Percentiles rank a stretch among this genome's conserved stretches.
phyloP scores from a whole-genome alignment of 2,329 filamentous ascomycete species.

The Coleophoma eucalyptorum region DNA sequence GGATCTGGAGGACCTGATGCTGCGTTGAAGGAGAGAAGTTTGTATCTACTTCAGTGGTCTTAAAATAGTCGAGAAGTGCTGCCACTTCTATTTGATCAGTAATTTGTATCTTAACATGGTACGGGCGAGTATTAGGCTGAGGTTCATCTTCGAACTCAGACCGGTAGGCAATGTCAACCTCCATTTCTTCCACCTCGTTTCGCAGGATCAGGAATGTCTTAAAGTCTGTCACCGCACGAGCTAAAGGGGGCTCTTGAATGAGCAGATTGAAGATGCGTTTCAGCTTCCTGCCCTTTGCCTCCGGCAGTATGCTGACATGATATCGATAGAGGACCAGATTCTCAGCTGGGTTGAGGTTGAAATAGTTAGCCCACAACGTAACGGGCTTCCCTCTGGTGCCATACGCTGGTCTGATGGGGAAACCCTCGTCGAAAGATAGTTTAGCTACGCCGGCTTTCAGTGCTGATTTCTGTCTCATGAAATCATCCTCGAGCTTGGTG shows the following conservation, averaged over 20 bases:
- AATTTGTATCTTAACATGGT: conserved; percentile 5
- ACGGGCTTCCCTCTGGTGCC: conserved; percentile 9
- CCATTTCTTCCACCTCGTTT: neutral
- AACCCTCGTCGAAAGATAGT: conserved; percentile 2
- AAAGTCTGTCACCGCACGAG: conserved; percentile 9
- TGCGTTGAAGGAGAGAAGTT: conserved; percentile 1
- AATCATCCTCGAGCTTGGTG: conserved; percentile 3
- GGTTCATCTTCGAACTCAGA: conserved; percentile 10
- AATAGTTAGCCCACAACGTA: conserved; percentile 14
- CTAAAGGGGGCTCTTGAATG: conserved; percentile 6
- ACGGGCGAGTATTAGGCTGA: neutral
- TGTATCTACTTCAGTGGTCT: neutral
- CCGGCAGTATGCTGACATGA: conserved; percentile 8
- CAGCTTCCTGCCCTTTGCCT: neutral
- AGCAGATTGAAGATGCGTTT: conserved; percentile 12
- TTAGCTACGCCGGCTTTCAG: conserved; percentile 2
- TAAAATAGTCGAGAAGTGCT: conserved; percentile 8
- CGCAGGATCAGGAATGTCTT: conserved; percentile 9
- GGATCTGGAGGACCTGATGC: conserved; percentile 40
- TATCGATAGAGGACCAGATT: conserved; percentile 12
- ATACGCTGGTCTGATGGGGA: conserved; percentile 11
- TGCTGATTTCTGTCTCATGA: conserved; percentile 3
- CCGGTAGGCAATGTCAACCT: conserved; percentile 5
- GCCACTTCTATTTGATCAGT: conserved; percentile 8
- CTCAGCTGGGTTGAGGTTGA: conserved; percentile 5